A percentile compares a stretch with the other conserved stretches of the same genome.
These are phyloP conservation scores for Metschnikowia aberdeeniae DNA, from an alignment of 805 yeast species.

Conservation along the genomic window DNA sequence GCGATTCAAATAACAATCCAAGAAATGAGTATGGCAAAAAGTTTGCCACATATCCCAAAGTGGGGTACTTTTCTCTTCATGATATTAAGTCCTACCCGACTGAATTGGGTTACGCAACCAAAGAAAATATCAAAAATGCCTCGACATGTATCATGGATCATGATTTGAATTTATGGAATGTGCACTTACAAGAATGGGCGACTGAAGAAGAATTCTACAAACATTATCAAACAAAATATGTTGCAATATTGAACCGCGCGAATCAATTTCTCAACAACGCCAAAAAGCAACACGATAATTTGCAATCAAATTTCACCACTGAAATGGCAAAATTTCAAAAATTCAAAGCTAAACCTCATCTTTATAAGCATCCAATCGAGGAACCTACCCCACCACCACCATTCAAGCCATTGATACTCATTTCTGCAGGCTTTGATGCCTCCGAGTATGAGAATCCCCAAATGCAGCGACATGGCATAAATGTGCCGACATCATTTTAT, in stretches of 20 bases:
- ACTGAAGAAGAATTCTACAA: constrained; percentile 61
- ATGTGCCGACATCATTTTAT: constrained; percentile 78
- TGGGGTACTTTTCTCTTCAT: constrained; percentile 80
- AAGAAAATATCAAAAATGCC: constrained; percentile 67
- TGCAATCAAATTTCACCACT: constrained; percentile 24
- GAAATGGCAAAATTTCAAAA: constrained; percentile 29
- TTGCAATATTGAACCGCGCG: constrained; percentile 60
- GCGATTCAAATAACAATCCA: constrained; percentile 27
- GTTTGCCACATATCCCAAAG: constrained; percentile 49
- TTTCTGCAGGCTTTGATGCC: constrained; percentile 88
- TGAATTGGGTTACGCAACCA: constrained; percentile 70
- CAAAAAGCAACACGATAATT: constrained; percentile 40
- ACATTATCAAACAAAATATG: constrained; percentile 58
- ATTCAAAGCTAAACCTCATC: constrained; percentile 28
- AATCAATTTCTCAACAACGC: constrained; percentile 55
- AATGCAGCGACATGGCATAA: constrained; percentile 81
- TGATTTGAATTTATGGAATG: constrained; percentile 77
- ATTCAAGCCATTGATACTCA: constrained; percentile 51
- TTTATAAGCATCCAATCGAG: constrained; percentile 22
- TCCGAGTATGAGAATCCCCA: constrained; percentile 76
- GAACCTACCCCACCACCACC: constrained; percentile 36
- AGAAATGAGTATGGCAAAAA: constrained; percentile 48
- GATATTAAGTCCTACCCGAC: constrained; percentile 86
- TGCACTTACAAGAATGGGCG: constrained; percentile 66
- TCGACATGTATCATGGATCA: constrained; percentile 77